Conservation (phyloP, 1,139 yeast genomes). For the Zygosaccharomyces sapae region DNA sequence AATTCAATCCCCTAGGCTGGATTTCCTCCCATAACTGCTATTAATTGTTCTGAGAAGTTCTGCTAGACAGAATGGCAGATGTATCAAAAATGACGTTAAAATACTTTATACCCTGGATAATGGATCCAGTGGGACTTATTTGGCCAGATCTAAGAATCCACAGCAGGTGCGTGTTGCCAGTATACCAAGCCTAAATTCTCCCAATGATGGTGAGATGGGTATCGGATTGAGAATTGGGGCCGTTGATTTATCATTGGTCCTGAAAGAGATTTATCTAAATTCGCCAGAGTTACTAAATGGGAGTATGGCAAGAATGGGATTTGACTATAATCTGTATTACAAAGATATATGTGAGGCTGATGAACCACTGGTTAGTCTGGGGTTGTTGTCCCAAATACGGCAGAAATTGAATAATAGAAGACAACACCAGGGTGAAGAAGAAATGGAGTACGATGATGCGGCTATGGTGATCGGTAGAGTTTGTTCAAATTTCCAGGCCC, state of each 20-base stretch:
- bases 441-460: constrained; percentile 25
- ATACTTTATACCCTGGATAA: constrained; percentile 35
- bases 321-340: constrained; percentile 66
- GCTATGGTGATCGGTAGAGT: constrained; percentile 62
- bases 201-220: constrained; percentile 13
- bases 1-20: background rate
- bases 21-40: background rate
- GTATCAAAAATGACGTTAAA: constrained; percentile 32
- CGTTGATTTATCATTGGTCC: constrained; percentile 26
- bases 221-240: constrained; percentile 29
- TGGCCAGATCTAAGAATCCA: constrained; percentile 32
- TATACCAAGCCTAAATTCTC: constrained; percentile 24
- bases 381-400: constrained; percentile 50
- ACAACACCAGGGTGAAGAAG: constrained; percentile 13
- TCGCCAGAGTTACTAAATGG: constrained; percentile 35
- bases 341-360: constrained; percentile 70
- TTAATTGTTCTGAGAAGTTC: background rate
- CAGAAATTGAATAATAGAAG: constrained; percentile 28
- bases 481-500: constrained; percentile 63
- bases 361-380: constrained; percentile 74
- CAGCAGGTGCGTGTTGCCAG: constrained; percentile 28
- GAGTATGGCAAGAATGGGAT: constrained; percentile 14
- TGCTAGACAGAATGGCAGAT: constrained; percentile 19
- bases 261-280: constrained; percentile 31
- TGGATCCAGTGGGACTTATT: constrained; percentile 30